Evolutionary conservation across 2,329 filamentous ascomycete genomes (phyloP).

Genomic region (Phoma sp.): DNA sequence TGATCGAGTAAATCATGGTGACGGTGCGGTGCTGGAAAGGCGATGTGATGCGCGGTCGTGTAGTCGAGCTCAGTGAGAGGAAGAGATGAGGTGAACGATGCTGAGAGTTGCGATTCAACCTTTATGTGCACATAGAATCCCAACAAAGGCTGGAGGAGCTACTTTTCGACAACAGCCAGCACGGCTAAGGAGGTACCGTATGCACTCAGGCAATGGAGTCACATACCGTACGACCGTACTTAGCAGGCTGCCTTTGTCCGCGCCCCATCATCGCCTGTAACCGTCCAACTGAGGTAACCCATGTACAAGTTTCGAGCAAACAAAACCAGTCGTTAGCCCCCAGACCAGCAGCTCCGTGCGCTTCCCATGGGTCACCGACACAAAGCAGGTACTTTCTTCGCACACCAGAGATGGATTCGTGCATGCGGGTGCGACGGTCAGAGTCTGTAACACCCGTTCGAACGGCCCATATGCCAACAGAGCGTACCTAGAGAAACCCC

Average conservation of each 20-base stretch:
- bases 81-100: neutral
- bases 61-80: neutral
- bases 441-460: too few species aligned
- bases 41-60: neutral
- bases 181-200: neutral
- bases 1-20: conserved; percentile 24
- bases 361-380: neutral
- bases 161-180: neutral
- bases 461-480: too few species aligned
- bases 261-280: neutral
- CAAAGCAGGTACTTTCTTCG: neutral
- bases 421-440: neutral
- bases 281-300: neutral
- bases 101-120: neutral
- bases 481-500: too few species aligned
- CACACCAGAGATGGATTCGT: neutral
- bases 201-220: neutral
- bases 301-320: neutral
- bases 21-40: neutral
- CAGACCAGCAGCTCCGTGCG: neutral
- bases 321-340: neutral
- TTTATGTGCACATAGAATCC: neutral
- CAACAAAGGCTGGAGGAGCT: neutral
- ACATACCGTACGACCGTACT: neutral
- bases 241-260: neutral